phyloP scores from a whole-genome alignment of 78 protist species.

The Monosiga brevicollis region DNA sequence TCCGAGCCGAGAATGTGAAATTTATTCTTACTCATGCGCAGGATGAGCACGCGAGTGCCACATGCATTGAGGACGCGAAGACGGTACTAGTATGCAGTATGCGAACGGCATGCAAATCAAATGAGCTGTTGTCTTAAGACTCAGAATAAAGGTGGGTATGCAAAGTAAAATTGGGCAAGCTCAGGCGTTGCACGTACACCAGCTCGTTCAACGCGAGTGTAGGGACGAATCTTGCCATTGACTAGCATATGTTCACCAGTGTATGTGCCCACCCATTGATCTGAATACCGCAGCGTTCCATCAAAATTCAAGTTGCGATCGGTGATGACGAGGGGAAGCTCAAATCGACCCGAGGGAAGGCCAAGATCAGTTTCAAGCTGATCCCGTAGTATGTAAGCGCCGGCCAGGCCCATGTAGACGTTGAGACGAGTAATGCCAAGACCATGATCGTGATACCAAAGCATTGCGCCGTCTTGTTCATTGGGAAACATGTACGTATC shows the following conservation, averaged over 20 bases:
- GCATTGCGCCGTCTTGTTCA: not conserved
- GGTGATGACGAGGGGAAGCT: not conserved
- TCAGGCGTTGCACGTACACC: not conserved
- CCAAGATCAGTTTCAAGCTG: not conserved
- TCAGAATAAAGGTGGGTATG: not conserved
- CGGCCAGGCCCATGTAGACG: conserved; percentile 7
- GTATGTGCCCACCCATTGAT: not conserved
- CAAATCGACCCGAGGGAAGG: not conserved
- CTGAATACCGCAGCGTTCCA: not conserved
- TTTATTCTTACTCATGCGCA: not conserved
- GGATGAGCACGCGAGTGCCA: not conserved
- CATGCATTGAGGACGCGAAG: not conserved
- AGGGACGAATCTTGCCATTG: not conserved
- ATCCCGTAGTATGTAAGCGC: not conserved
- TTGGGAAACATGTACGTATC: not conserved
- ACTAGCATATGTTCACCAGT: not conserved
- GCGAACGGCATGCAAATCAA: not conserved
- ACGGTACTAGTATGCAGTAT: not conserved
- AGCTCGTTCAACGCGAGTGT: not conserved
- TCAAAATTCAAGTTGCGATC: not conserved
- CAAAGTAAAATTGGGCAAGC: not conserved
- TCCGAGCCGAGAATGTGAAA: not conserved
- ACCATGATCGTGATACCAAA: conserved; percentile 5
- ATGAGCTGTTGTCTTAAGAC: not conserved
- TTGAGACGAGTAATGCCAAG: conserved; percentile 1